Conservation (phyloP, 2,329 filamentous ascomycete genomes). For the Hypoxylon sp. region DNA sequence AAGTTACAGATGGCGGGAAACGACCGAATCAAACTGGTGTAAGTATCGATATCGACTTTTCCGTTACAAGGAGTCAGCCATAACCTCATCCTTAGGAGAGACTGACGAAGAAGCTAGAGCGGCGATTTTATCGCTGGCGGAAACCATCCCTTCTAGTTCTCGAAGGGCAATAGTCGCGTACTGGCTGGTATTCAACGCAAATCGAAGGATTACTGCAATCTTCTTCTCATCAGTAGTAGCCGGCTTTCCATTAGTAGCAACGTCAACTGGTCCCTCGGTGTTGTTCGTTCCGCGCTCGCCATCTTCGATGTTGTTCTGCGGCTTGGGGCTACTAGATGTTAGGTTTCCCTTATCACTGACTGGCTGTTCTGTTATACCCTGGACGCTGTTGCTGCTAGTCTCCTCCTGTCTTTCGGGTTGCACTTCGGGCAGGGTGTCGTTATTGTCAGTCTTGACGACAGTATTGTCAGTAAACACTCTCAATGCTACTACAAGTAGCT, state of each 20-base stretch:
- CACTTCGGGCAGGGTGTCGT: conserved; percentile 17
- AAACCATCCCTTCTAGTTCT: conserved; percentile 51
- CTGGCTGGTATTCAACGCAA: conserved; percentile 54
- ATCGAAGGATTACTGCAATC: conserved; percentile 55
- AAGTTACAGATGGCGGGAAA: background rate
- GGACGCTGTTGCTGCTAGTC: background rate
- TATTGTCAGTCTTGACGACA: conserved; percentile 38
- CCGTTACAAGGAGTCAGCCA: background rate
- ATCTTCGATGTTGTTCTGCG: conserved; percentile 8
- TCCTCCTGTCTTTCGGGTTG: conserved; percentile 18
- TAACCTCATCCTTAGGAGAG: conserved; percentile 6
- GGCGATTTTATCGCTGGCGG: conserved; percentile 15
- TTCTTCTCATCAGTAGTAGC: conserved; percentile 46
- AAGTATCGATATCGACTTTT: background rate
- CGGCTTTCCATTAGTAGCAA: conserved; percentile 16
- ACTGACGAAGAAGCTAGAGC: background rate
- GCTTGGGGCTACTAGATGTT: background rate
- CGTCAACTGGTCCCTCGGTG: conserved; percentile 8
- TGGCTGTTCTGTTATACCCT: conserved; percentile 3
- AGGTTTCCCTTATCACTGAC: background rate
- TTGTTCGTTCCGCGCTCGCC: conserved; percentile 14
- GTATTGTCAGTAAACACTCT: conserved; percentile 45
- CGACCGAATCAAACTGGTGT: background rate
- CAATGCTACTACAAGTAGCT: conserved; percentile 43
- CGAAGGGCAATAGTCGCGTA: conserved; percentile 56